A percentile compares a stretch with the other conserved stretches of the same genome.
phyloP scores from a whole-genome alignment of 2,329 filamentous ascomycete genomes.

The Cladosporium sp. region DNA sequence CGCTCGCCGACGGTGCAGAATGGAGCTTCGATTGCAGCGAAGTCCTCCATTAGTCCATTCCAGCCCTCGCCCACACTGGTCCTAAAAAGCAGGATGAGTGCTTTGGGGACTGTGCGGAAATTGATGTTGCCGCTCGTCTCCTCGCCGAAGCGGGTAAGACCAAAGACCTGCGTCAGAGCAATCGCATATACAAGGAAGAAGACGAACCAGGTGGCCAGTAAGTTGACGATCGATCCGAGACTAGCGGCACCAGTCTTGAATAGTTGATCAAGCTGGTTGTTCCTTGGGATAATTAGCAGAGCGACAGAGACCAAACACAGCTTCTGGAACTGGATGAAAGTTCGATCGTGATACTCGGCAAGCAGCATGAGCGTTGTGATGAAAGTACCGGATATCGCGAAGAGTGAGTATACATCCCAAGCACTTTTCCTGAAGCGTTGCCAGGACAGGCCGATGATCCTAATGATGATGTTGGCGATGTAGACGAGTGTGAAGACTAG shows the following conservation, averaged over 20 bases:
- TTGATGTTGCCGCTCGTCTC: constrained; percentile 77
- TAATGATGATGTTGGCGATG: constrained; percentile 74
- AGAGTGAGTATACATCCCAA: constrained; percentile 87
- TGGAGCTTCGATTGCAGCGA: constrained; percentile 71
- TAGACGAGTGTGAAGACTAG: constrained; percentile 78
- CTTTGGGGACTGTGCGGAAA: constrained; percentile 89
- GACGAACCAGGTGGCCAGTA: constrained; percentile 95
- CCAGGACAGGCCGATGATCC: constrained; percentile 87
- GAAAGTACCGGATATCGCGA: constrained; percentile 75
- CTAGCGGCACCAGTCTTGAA: constrained; percentile 98
- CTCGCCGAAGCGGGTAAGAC: constrained; percentile 78
- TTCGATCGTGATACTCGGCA: constrained; percentile 49
- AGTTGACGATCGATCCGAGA: constrained; percentile 82
- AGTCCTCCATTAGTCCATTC: constrained; percentile 97
- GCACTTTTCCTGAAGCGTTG: constrained; percentile 84
- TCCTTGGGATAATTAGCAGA: constrained; percentile 86
- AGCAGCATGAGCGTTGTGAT: constrained; percentile 75
- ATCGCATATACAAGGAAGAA: constrained; percentile 96
- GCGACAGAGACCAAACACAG: constrained; percentile 88
- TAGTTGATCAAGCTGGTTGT: constrained; percentile 93
- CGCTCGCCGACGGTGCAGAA: constrained; percentile 67
- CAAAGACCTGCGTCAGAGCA: constrained; percentile 91
- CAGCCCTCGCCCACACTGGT: constrained; percentile 94
- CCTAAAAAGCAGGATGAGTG: constrained; percentile 85
- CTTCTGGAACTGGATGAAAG: constrained; percentile 84